A percentile compares a stretch with the other conserved stretches of the same genome.
These are phyloP conservation scores for Fusarium nisikadoi DNA, from an alignment of 2,329 filamentous ascomycete genomes.

Conservation along the genomic window DNA sequence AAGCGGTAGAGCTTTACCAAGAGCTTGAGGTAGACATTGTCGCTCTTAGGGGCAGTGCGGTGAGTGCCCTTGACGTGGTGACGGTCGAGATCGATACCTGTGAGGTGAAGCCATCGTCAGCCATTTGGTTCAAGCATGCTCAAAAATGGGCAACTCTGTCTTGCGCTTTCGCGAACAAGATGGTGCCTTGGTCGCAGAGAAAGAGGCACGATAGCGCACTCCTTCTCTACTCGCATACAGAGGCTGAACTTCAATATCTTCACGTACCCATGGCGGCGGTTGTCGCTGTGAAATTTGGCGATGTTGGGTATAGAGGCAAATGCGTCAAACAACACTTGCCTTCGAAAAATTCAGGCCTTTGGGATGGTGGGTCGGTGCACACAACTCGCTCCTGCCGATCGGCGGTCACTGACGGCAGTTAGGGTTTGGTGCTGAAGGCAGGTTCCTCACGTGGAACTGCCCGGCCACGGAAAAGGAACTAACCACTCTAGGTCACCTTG, in stretches of 20 bases:
- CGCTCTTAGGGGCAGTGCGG: conserved; percentile 96
- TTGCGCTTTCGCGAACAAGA: conserved; percentile 44
- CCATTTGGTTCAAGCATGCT: conserved; percentile 73
- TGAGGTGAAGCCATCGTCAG: conserved; percentile 65
- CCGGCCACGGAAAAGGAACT: background rate
- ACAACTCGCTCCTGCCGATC: background rate
- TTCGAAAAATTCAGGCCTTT: conserved; percentile 47
- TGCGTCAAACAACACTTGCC: conserved; percentile 41
- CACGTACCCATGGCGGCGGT: conserved; percentile 72
- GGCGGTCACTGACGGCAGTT: conserved; percentile 9
- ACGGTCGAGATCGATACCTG: conserved; percentile 78
- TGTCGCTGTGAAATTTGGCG: conserved; percentile 54
- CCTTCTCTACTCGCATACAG: conserved; percentile 63
- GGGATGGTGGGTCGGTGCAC: conserved; percentile 20
- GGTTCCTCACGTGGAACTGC: no score
- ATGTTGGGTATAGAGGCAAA: conserved; percentile 47
- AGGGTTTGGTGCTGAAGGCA: background rate
- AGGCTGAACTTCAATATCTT: conserved; percentile 54
- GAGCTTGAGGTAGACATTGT: conserved; percentile 97
- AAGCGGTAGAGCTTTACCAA: conserved; percentile 99
- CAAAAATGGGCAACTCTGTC: conserved; percentile 53
- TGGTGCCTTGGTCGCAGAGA: conserved; percentile 46
- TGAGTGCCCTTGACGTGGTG: conserved; percentile 79
- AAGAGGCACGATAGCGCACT: conserved; percentile 20
- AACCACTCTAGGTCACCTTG: conserved; percentile 1